Conservation (phyloP, 2,329 filamentous ascomycete genomes). For the Capronia epimyces region DNA sequence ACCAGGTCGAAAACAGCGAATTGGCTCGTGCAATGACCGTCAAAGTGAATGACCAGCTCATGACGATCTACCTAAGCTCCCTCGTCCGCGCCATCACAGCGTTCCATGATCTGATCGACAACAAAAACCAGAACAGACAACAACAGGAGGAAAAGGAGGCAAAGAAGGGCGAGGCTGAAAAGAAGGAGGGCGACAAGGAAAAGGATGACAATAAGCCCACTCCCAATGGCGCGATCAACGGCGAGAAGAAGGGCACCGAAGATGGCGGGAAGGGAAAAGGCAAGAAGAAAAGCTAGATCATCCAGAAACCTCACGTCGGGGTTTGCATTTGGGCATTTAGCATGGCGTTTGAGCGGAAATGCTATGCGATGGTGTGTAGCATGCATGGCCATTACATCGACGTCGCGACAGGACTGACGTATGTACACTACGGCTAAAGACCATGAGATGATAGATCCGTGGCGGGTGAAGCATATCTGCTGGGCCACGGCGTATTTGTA, state of each 20-base stretch:
- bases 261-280: constrained; percentile 50
- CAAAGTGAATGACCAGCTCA: constrained; percentile 98
- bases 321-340: constrained; percentile 6
- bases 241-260: constrained; percentile 52
- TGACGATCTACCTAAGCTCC: constrained; percentile 96
- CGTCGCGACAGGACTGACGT: neutral
- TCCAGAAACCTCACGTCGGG: neutral
- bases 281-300: constrained; percentile 51
- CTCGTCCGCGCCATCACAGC: constrained; percentile 96
- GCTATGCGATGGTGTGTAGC: neutral
- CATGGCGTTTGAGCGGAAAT: constrained; percentile 17
- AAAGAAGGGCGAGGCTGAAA: constrained; percentile 63
- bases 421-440: constrained; percentile 4
- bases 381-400: neutral
- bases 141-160: constrained; percentile 91
- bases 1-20: constrained; percentile 65
- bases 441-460: too few species aligned
- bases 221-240: constrained; percentile 41
- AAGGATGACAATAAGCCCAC: constrained; percentile 49
- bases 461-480: too few species aligned
- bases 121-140: constrained; percentile 98
- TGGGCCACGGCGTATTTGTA: too few species aligned
- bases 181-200: constrained; percentile 60
- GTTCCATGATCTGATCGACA: constrained; percentile 98
- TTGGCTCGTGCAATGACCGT: constrained; percentile 94